phyloP scores from a whole-genome alignment of 148 eudicot genomes.

The Rhododendron ferrugineum region DNA sequence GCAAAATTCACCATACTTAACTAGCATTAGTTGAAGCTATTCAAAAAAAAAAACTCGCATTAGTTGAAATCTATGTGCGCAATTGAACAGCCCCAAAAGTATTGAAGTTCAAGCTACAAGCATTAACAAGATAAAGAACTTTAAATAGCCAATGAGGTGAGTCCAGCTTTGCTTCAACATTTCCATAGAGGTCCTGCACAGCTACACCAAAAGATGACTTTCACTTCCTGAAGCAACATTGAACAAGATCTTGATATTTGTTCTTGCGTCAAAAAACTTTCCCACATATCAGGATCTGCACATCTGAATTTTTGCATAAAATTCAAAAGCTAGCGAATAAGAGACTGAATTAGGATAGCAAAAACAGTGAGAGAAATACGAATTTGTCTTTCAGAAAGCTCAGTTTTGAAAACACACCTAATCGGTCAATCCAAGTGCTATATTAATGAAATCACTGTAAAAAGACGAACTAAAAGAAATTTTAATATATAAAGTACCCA shows the following conservation, averaged over 20 bases:
- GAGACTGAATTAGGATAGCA: neutral
- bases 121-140: neutral
- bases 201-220: too few relatives aligned
- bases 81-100: neutral
- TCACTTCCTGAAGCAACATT: too few relatives aligned
- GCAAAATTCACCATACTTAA: neutral
- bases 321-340: too few relatives aligned
- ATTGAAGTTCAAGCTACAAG: neutral
- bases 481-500: neutral
- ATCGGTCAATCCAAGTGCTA: too few relatives aligned
- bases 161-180: neutral
- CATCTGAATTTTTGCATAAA: neutral
- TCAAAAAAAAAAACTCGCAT: neutral
- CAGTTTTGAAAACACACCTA: too few relatives aligned
- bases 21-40: neutral
- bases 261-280: neutral
- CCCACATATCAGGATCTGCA: neutral
- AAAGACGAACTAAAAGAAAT: too few relatives aligned
- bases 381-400: too few relatives aligned
- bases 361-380: neutral
- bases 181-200: neutral
- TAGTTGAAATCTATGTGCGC: neutral
- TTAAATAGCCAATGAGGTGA: neutral
- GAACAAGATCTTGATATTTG: neutral
- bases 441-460: too few relatives aligned